A percentile compares a stretch with the other conserved stretches of the same genome.
phyloP scores from a whole-genome alignment of 1,284 basidiomycete species.

The Leccinum fallax region DNA sequence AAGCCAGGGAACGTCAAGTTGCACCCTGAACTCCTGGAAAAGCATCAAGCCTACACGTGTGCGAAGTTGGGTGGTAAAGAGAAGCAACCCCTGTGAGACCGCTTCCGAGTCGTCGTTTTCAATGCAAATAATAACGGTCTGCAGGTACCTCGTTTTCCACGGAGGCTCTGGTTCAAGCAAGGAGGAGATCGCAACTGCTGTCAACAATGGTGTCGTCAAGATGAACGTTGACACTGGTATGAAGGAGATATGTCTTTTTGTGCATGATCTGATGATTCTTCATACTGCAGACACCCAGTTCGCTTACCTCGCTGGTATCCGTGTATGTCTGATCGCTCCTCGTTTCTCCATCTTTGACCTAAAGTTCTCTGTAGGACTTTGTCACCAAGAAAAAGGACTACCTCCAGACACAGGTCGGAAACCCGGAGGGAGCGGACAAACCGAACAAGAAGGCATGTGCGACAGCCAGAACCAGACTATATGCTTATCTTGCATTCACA shows the following conservation, averaged over 20 bases:
- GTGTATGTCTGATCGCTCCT: conserved; percentile 49
- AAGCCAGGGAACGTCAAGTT: conserved; percentile 86
- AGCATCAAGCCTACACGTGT: conserved; percentile 86
- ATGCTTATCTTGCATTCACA: conserved; percentile 29
- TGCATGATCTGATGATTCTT: conserved; percentile 10
- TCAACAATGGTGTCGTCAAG: conserved; percentile 92
- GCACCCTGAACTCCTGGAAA: conserved; percentile 88
- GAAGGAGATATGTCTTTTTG: not conserved
- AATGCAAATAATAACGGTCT: not conserved
- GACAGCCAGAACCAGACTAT: not conserved
- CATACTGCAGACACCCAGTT: conserved; percentile 76
- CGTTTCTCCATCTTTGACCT: conserved; percentile 1
- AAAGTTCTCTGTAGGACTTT: conserved; percentile 62
- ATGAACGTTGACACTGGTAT: conserved; percentile 93
- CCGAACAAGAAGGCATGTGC: conserved; percentile 91
- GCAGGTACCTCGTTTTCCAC: conserved; percentile 98
- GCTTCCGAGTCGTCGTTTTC: not conserved
- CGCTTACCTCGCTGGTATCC: conserved; percentile 89
- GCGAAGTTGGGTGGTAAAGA: conserved; percentile 69
- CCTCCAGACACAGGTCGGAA: conserved; percentile 87
- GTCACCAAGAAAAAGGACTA: conserved; percentile 83
- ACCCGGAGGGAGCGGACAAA: conserved; percentile 92
- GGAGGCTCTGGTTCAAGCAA: conserved; percentile 98
- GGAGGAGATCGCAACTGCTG: conserved; percentile 94
- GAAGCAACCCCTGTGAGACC: conserved; percentile 81